Evolutionary conservation across 176 grass and related monocot genomes (phyloP).

Genomic region (Leersia perrieri): DNA sequence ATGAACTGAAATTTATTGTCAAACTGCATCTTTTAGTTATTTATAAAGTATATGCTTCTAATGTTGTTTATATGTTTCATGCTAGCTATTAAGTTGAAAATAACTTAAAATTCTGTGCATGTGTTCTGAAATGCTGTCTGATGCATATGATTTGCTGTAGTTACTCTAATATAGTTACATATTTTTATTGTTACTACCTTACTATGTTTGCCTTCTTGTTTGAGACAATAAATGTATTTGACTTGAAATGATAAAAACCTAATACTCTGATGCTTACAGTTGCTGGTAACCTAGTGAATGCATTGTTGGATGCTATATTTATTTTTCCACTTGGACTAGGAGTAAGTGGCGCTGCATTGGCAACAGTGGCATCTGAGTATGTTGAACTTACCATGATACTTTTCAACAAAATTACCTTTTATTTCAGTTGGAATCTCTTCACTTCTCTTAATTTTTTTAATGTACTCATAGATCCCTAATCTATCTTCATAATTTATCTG

Average conservation of each 20-base stretch:
- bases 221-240: not conserved
- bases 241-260: not conserved
- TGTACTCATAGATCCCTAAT: conserved; percentile 12
- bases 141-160: not conserved
- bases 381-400: conserved; percentile 42
- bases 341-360: conserved; percentile 84
- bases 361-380: conserved; percentile 90
- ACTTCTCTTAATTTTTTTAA: not conserved
- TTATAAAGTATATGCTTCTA: not conserved
- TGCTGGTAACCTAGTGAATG: conserved; percentile 86
- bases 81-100: not conserved
- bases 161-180: not conserved
- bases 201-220: not conserved
- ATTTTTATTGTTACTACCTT: not conserved
- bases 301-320: conserved; percentile 67
- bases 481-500: conserved; percentile 22
- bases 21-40: not conserved
- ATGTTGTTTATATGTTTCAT: not conserved
- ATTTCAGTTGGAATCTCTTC: conserved; percentile 27
- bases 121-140: not conserved
- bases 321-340: conserved; percentile 88
- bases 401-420: conserved; percentile 32
- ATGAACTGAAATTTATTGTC: not conserved
- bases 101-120: not conserved
- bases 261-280: conserved; percentile 35